Base-by-base conservation (phyloP, 2,329 filamentous ascomycete genomes). In the Hymenoscyphus scutula region DNA sequence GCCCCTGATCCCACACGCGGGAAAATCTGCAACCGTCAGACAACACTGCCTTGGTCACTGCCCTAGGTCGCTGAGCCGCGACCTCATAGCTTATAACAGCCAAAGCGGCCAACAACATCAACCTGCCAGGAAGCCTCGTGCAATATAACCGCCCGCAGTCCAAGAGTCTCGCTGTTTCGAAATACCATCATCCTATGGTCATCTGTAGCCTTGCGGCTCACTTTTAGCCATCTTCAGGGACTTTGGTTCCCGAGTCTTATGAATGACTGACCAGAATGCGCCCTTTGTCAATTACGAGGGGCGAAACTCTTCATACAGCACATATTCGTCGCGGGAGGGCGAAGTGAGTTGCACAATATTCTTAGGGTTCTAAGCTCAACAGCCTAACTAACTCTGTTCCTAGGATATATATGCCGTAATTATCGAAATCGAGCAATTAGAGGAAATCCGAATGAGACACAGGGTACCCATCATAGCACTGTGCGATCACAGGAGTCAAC, bases 261-360 rank as follows among this genome's bases (percentile, higher is more conserved):
- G 56, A 38, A 58, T 58, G 56, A 45, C n/a, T 58, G 45, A 13
- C 37, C 56, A 58, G 11, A 41, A 41, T 58, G 32, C 55, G 55
- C 56, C 56, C 56, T 45, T 45, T 32, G 56, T 58, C 25, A 17
- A 41, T 1, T 11, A 58, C 32, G 56, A 45, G 37, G 34, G 34
- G 56, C 56, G 37, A 58, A 13, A 6, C 27, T 4, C 19, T 58
- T 17, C 32, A 38, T 15, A 29, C 23, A 5, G 8, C 17, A n/a
- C 29, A 34, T 15, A 4, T 2, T 27, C 13, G 29, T 17, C 19
- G 17, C 11, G n/a, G 19, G 37, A 5, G 37, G 23, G 37, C 56
- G 11, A 45, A n/a, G 37, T 27, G 19, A 53, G 48, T 53, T 25
- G 19, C 19, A 53, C 13, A 53, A 29, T 13, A 23, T 53, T 25